Base-by-base conservation (phyloP, 371 early-diverging fungal genomes). In the Mucor irregularis region DNA sequence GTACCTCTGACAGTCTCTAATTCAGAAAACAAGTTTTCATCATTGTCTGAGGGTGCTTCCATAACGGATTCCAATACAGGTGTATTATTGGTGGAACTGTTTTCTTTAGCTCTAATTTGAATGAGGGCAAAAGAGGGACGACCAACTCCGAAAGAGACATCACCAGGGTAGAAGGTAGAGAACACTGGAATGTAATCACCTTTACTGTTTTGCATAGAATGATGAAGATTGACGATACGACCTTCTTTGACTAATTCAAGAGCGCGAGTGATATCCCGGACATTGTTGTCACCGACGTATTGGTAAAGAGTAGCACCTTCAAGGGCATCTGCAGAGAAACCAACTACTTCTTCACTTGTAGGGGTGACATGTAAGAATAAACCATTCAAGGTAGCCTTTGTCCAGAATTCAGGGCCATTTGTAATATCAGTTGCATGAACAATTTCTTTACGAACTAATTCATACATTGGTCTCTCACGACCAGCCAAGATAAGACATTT, bases 401-500 rank as follows among this genome's bases (percentile, higher is more conserved):
- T 57, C 89, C 89, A 89, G 24, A 81, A 74, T 49, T 60, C 60
- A 39, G 57, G 26, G 17, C 56, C 61, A 22, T 22, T 44, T 1
- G 55, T 51, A 5, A 59, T 54, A n/a, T 61, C 58, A 21, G 50
- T 30, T 17, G 51, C 49, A 17, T 61, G 51, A 1, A 64, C 66
- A 11, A 74, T 25, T 66, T 69, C 58, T 46, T 61, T 56, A 21
- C 66, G 68, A 11, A 66, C 48, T 26, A 78, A 43, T 21, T 66
- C 56, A 43, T 68, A 72, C 52, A 82, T 73, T 1, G 71, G 69
- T 14, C 76, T 68, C 43, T 77, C 76, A 14, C 86, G 68, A 14
- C 83, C 85, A n/a, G 80, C 68, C 51, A 88, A 56, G 40, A 88
- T 73, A n/a, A 85, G 70, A 62, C 83, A 86, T 53, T 84, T 83